These are phyloP conservation scores for Mrakia frigida DNA, from an alignment of 768 basidiomycete species.

Conservation along the genomic window DNA sequence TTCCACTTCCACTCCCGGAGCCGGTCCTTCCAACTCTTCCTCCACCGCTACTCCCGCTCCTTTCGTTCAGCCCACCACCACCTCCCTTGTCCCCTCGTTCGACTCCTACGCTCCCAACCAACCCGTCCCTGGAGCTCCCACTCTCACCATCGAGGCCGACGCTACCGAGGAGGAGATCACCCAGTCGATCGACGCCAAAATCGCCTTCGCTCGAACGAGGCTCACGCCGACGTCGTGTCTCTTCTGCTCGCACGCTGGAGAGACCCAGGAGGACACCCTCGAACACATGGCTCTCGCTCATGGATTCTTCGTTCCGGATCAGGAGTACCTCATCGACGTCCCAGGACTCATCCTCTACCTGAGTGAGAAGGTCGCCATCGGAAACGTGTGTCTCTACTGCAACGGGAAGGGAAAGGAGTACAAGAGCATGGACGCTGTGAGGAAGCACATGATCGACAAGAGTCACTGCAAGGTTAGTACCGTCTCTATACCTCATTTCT, in stretches of 20 bases:
- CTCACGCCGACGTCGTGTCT: slow-evolving; percentile 68
- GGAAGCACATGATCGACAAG: slow-evolving; percentile 95
- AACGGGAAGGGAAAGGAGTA: slow-evolving; percentile 71
- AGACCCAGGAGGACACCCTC: slow-evolving; percentile 61
- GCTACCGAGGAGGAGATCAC: slow-evolving; percentile 52
- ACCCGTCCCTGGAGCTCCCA: slow-evolving; percentile 11
- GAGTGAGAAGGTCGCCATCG: slow-evolving; percentile 88
- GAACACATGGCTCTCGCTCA: slow-evolving; percentile 81
- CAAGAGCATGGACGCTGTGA: slow-evolving; percentile 74
- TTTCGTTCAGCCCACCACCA: slow-evolving; percentile 23
- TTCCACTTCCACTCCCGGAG: slow-evolving; percentile 15
- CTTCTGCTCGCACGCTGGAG: slow-evolving; percentile 60
- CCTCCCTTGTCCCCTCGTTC: slow-evolving; percentile 5
- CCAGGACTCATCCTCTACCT: slow-evolving; percentile 76
- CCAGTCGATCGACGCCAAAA: slow-evolving; percentile 65
- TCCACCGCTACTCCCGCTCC: slow-evolving; percentile 20
- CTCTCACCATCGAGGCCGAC: slow-evolving; percentile 39
- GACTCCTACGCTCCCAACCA: slow-evolving; percentile 24
- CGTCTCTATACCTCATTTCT: background rate
- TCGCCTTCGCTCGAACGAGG: slow-evolving; percentile 62
- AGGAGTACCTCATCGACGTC: slow-evolving; percentile 79
- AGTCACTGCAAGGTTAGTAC: slow-evolving; percentile 65
- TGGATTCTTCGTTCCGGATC: slow-evolving; percentile 94
- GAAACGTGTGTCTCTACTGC: slow-evolving; percentile 88
- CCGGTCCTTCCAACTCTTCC: slow-evolving; percentile 8